These are phyloP conservation scores for Nothophytophthora sp. DNA, from an alignment of 352 stramenopile species.

Conservation along the genomic window DNA sequence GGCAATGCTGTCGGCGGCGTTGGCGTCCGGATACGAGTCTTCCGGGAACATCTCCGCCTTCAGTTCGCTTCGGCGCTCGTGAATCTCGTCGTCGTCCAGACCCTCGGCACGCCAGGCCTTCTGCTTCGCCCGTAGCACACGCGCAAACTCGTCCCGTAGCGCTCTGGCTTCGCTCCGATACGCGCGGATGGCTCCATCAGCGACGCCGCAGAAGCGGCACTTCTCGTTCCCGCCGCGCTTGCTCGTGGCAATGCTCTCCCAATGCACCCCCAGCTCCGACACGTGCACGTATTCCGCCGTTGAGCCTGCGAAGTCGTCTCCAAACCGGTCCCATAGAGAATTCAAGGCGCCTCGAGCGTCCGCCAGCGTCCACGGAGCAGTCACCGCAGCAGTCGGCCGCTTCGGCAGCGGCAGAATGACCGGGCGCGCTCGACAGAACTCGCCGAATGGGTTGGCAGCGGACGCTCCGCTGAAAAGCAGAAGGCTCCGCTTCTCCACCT, in stretches of 20 bases:
- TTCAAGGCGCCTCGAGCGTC: constrained; percentile 27
- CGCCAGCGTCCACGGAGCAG: constrained; percentile 23
- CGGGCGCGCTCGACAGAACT: constrained; percentile 29
- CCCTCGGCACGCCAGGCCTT: constrained; percentile 38
- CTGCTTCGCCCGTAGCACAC: constrained; percentile 34
- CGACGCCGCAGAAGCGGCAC: constrained; percentile 39
- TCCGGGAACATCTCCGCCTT: constrained; percentile 51
- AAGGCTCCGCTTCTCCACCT: constrained; percentile 19
- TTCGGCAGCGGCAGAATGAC: constrained; percentile 24
- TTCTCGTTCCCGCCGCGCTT: constrained; percentile 18
- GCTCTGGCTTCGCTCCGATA: constrained; percentile 41
- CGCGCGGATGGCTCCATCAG: constrained; percentile 31
- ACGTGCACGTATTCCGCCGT: constrained; percentile 38
- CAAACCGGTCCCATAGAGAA: constrained; percentile 24
- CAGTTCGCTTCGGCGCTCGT: constrained; percentile 45
- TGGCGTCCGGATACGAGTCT: constrained; percentile 50
- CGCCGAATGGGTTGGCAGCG: constrained; percentile 30
- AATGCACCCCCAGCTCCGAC: constrained; percentile 54
- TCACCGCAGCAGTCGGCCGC: constrained; percentile 1
- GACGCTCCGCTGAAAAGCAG: constrained; percentile 29
- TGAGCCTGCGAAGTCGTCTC: constrained; percentile 35
- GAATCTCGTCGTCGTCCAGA: constrained; percentile 50
- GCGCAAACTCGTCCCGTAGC: constrained; percentile 41
- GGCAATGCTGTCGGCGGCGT: constrained; percentile 41
- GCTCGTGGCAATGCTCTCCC: constrained; percentile 36